phyloP scores from a whole-genome alignment of 2,329 filamentous ascomycete species.

The Dendryphion nanum region DNA sequence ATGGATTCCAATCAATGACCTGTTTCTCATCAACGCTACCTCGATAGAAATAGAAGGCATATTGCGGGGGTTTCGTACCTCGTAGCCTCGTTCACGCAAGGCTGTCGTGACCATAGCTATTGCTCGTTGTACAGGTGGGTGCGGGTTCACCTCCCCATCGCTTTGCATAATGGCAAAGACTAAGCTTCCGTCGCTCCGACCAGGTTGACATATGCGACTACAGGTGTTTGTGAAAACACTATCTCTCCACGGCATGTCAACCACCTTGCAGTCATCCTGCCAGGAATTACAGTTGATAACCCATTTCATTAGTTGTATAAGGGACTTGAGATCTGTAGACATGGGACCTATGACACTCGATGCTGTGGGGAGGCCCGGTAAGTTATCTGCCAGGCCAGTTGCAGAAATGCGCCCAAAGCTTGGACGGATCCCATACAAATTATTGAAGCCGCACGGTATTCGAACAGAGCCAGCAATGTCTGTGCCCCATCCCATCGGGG shows the following conservation, averaged over 20 bases:
- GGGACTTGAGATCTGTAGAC: conserved; percentile 1
- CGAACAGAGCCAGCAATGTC: conserved; percentile 63
- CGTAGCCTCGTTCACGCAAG: background rate
- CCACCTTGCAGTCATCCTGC: background rate
- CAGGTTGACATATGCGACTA: background rate
- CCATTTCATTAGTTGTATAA: background rate
- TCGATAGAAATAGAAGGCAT: background rate
- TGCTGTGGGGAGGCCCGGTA: background rate
- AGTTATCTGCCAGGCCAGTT: background rate
- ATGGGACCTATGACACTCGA: background rate
- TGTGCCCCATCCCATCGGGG: conserved; percentile 58
- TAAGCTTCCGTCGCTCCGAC: background rate
- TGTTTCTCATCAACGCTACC: background rate
- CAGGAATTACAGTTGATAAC: background rate
- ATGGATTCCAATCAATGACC: background rate
- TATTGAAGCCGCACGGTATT: conserved; percentile 76
- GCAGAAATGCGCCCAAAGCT: background rate
- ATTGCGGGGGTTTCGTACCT: background rate
- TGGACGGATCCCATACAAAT: conserved; percentile 38
- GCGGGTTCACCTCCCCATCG: background rate
- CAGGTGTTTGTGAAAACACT: background rate
- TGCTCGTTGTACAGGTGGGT: background rate
- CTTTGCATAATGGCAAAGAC: background rate
- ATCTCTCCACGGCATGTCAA: background rate
- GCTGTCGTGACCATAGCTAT: background rate